These are phyloP conservation scores for Colletotrichum viniferum DNA, from an alignment of 2,329 filamentous ascomycete genomes.

Conservation along the genomic window DNA sequence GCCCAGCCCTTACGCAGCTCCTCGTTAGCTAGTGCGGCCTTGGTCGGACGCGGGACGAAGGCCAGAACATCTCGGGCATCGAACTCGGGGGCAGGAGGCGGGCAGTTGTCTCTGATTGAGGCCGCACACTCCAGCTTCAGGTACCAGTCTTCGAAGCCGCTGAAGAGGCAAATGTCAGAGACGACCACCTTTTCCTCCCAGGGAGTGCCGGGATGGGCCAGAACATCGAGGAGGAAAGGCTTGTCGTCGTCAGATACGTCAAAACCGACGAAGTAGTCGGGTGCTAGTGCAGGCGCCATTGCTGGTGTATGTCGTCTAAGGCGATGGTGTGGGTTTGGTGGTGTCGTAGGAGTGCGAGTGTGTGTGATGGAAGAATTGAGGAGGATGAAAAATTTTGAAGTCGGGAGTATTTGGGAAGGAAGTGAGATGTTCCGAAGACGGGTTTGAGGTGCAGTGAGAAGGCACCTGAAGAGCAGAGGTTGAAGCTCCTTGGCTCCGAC, in stretches of 20 bases:
- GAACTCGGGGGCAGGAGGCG: slow-evolving; percentile 23
- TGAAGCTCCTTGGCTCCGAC: neutral
- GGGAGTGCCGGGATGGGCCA: slow-evolving; percentile 31
- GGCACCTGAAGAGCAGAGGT: neutral
- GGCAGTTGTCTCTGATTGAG: slow-evolving; percentile 27
- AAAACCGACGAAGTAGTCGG: slow-evolving; percentile 29
- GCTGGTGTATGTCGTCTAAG: neutral
- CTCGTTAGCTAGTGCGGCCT: slow-evolving; percentile 7
- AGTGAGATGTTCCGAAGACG: slow-evolving; percentile 1
- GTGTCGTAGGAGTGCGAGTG: neutral
- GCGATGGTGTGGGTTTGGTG: neutral
- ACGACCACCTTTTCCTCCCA: slow-evolving; percentile 29
- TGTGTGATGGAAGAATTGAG: neutral
- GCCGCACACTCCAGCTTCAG: slow-evolving; percentile 36
- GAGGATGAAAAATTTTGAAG: neutral
- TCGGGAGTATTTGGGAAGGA: neutral
- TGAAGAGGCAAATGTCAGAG: slow-evolving; percentile 34
- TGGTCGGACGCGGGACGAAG: slow-evolving; percentile 31
- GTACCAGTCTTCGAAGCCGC: slow-evolving; percentile 37
- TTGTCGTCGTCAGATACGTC: slow-evolving; percentile 33
- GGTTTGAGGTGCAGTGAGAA: neutral
- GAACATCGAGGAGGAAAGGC: slow-evolving; percentile 34
- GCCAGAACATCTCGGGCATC: slow-evolving; percentile 37
- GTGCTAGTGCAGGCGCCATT: slow-evolving; percentile 10
- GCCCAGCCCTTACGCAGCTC: slow-evolving; percentile 30